These are phyloP conservation scores for Aphanomyces invadans DNA, from an alignment of 352 stramenopile species.

Conservation along the genomic window DNA sequence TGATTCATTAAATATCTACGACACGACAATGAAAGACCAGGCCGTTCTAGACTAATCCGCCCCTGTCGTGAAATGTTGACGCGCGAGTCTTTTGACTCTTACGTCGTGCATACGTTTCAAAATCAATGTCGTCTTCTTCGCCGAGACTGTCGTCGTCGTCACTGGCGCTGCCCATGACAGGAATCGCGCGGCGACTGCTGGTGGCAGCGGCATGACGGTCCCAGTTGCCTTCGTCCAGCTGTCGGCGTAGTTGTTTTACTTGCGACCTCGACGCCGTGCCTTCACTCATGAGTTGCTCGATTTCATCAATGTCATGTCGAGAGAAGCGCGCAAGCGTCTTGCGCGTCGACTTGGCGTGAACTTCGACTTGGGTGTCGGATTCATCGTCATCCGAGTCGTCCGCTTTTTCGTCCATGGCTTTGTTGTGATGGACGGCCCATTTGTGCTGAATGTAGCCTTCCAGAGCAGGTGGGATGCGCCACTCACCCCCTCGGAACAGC, in stretches of 20 bases:
- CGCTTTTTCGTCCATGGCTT: neutral
- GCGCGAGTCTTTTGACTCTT: slow-evolving; percentile 18
- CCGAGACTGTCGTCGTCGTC: slow-evolving; percentile 13
- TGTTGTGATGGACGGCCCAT: slow-evolving; percentile 22
- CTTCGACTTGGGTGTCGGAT: slow-evolving; percentile 3
- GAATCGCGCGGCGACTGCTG: neutral
- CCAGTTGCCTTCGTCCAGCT: slow-evolving; percentile 23
- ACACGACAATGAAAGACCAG: neutral
- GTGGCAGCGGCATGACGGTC: slow-evolving; percentile 14
- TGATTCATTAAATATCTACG: no score
- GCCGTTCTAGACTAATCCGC: neutral
- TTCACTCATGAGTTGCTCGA: slow-evolving; percentile 20
- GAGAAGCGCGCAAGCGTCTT: slow-evolving; percentile 11
- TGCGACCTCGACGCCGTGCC: slow-evolving; percentile 10
- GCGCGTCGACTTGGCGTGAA: slow-evolving; percentile 3
- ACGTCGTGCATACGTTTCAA: slow-evolving; percentile 7
- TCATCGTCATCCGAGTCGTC: slow-evolving; percentile 19
- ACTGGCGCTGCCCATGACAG: neutral
- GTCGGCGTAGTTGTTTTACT: slow-evolving; percentile 23
- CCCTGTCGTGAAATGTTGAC: slow-evolving; percentile 2
- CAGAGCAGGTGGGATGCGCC: slow-evolving; percentile 15
- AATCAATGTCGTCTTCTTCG: slow-evolving; percentile 22
- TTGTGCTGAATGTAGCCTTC: slow-evolving; percentile 25
- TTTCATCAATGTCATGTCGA: slow-evolving; percentile 22
- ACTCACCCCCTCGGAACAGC: neutral